Base-by-base conservation (phyloP, 2,329 filamentous ascomycete species). In the Dactylellina leptospora region DNA sequence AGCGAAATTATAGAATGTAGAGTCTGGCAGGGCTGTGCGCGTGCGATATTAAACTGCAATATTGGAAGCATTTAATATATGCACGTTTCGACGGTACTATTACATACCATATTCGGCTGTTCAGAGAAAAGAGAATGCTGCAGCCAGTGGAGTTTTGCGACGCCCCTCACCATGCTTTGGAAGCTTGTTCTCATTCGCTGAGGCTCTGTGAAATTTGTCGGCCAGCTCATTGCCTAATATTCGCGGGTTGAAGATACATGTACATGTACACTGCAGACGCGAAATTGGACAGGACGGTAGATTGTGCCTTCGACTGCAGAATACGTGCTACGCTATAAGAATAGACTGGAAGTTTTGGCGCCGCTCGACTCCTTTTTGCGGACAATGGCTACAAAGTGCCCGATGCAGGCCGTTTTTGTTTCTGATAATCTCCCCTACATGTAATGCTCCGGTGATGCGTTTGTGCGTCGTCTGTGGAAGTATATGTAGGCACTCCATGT, bases 141-240 rank as follows among this genome's bases (percentile, higher is more conserved):
- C 42, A 66, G 45, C 54, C 33, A 47, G 28, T 53, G 13, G 13
- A 45, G 44, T 20, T 45, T 47, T 33, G 36, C 27, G 18, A 53
- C 54, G 47, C 48, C 63, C 56, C 58, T 71, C 58, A 71, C 59
- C 66, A 71, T 71, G 66, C 66, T 51, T 63, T 20, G 42, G 25
- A 18, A 47, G 58, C 56, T 33, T 33, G 66, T 33, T 54, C 53
- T 53, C 45, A 71, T 71, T 71, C 58, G 66, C 51, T 58, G 61
- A 20, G n/a, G 50, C 59, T 55, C 33, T 11, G 30, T 33, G 8
- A 18, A 28, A 23, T 3, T n/a, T 6, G 28, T 11, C 16, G 42
- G 51, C 51, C 51, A 55, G 23, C 51, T 55, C 51, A 55, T 38
- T 50, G 45, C 13, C 13, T 6, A 33, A 33, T 33, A 33, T 33